These are phyloP conservation scores for Pugionium dolabratum DNA, from an alignment of 345 rosid genomes.

Conservation along the genomic window DNA sequence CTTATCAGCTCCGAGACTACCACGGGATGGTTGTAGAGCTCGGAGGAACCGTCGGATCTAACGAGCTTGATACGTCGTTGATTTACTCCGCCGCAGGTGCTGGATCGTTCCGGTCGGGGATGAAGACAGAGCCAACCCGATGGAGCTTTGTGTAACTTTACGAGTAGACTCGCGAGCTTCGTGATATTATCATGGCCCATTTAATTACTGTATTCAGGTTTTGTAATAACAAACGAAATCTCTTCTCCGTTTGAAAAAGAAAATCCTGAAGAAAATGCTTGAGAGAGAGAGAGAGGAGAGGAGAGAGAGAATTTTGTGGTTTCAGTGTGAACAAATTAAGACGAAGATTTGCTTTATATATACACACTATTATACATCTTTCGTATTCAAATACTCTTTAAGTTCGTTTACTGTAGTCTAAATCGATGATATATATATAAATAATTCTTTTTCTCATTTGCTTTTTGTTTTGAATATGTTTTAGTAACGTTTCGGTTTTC, in stretches of 20 bases:
- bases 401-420: too few relatives aligned
- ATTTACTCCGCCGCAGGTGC: background rate
- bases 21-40: constrained; percentile 60
- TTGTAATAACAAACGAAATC: background rate
- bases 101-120: constrained; percentile 24
- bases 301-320: background rate
- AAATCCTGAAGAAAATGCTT: constrained; percentile 15
- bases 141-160: constrained; percentile 37
- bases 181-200: constrained; percentile 41
- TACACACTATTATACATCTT: background rate
- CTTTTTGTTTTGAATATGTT: background rate
- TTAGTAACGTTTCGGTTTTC: background rate
- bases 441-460: background rate
- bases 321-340: constrained; percentile 35
- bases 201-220: constrained; percentile 11
- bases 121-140: constrained; percentile 40
- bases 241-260: constrained; percentile 15
- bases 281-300: background rate
- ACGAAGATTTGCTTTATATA: constrained; percentile 30
- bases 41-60: constrained; percentile 62
- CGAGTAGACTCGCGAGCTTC: constrained; percentile 33
- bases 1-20: constrained; percentile 56
- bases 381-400: background rate
- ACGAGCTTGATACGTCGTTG: constrained; percentile 55
- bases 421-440: too few relatives aligned